Base-by-base conservation (phyloP, 75 land plant species). In the Sequoia sempervirens region DNA sequence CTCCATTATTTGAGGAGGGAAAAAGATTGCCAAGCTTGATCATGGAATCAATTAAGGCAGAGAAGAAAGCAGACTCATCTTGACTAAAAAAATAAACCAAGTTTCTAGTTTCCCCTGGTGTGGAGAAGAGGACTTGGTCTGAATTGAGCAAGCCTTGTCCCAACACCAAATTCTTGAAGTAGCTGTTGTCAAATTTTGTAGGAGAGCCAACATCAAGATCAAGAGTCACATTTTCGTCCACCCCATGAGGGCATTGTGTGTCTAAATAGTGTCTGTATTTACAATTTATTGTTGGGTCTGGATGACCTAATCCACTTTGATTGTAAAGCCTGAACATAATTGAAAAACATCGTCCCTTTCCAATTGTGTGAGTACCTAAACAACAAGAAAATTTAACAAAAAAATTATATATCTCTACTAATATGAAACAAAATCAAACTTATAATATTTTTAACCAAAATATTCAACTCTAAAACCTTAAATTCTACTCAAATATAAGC, bases 291-390 rank as follows among this genome's bases (percentile, higher is more conserved):
- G 89, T 50, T 0, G 94, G 96, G 85, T 95, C 96, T 1, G 95
- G 91, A 64, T 38, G 43, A 75, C 94, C 92, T 0, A 90, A 76
- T 4, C 94, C 97, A n/a, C 92, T 94, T 43, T 92, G 92, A 86
- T 95, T 95, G 86, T 92, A 95, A 32, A 95, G 93, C 47, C 96
- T 82, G 73, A 84, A 87, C 84, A 90, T 84, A 66, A 95, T 82
- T n/a, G 94, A 90, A 75, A 91, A 94, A 84, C 97, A 95, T 76
- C 95, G 89, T 36, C 85, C 92, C 75, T 88, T 64, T 61, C 97
- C 97, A 50, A 95, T 92, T 45, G 96, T 88, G 86, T 95, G 97
- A 10, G 97, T 91, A 75, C 87, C 73, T 84, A 84, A 23, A 82
- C 10, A 68, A n/a, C 0, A 10, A 4, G 0, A 64, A 2, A 66